phyloP scores from a whole-genome alignment of 1,139 yeast genomes.

The Sugiyamaella sp. region DNA sequence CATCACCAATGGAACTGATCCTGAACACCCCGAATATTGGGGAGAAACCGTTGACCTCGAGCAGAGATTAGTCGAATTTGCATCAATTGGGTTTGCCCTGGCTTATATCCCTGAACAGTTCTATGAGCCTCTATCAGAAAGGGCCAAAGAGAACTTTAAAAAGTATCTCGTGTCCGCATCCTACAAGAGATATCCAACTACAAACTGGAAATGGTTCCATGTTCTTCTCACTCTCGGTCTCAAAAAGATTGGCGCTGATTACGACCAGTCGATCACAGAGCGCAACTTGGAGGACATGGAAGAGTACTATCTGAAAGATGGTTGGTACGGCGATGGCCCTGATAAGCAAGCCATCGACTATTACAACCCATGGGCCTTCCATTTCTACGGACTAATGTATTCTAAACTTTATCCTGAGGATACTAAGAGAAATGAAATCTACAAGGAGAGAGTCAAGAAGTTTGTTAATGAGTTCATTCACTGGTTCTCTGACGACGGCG shows the following conservation, averaged over 20 bases:
- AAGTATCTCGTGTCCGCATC: conserved; percentile 35
- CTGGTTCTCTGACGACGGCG: conserved; percentile 39
- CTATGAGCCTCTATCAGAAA: conserved; percentile 38
- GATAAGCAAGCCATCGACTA: conserved; percentile 38
- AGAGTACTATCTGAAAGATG: conserved; percentile 37
- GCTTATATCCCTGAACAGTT: conserved; percentile 35
- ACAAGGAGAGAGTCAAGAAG: conserved; percentile 31
- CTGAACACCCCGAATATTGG: conserved; percentile 40
- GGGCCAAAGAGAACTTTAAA: conserved; percentile 32
- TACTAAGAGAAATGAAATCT: conserved; percentile 29
- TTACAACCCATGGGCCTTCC: conserved; percentile 42
- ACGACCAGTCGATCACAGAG: conserved; percentile 31
- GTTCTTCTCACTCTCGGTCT: conserved; percentile 40
- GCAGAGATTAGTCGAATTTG: conserved; percentile 42
- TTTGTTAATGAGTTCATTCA: conserved; percentile 37
- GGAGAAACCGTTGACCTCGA: conserved; percentile 36
- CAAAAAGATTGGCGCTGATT: conserved; percentile 34
- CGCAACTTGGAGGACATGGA: conserved; percentile 36
- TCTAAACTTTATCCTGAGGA: conserved; percentile 31
- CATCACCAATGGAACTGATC: conserved; percentile 40
- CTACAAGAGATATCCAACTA: conserved; percentile 28
- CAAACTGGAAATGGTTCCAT: conserved; percentile 42
- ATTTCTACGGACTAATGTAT: conserved; percentile 39
- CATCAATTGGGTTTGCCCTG: conserved; percentile 40
- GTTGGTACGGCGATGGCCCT: conserved; percentile 40